A percentile compares a stretch with the other conserved stretches of the same genome.
Conservation (phyloP, 352 stramenopile species). For the Globisporangium megalacanthum region DNA sequence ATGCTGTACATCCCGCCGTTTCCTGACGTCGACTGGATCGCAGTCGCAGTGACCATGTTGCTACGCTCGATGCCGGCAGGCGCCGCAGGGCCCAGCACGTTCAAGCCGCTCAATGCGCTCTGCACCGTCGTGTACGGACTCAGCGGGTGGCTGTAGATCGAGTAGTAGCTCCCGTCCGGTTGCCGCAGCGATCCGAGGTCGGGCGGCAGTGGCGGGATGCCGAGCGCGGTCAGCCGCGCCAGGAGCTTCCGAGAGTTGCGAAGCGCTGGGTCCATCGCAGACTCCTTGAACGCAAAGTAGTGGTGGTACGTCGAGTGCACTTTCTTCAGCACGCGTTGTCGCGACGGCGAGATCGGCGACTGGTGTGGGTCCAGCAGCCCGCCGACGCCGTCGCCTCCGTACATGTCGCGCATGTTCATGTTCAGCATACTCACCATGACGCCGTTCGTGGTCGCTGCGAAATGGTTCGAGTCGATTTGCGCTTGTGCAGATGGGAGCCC, state of each 20-base stretch:
- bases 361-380: slow-evolving; percentile 46
- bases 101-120: background rate
- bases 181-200: slow-evolving; percentile 84
- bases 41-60: background rate
- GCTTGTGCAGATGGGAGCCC: slow-evolving; percentile 3
- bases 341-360: slow-evolving; percentile 48
- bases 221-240: slow-evolving; percentile 87
- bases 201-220: slow-evolving; percentile 90
- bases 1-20: slow-evolving; percentile 21
- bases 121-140: slow-evolving; percentile 55
- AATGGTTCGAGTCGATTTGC: slow-evolving; percentile 58
- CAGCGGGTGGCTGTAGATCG: slow-evolving; percentile 72
- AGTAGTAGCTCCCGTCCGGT: slow-evolving; percentile 56
- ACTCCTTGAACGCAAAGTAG: slow-evolving; percentile 75
- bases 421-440: slow-evolving; percentile 79
- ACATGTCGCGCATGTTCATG: slow-evolving; percentile 78
- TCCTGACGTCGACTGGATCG: slow-evolving; percentile 19
- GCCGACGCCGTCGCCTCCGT: slow-evolving; percentile 57
- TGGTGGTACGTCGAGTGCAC: slow-evolving; percentile 58
- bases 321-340: slow-evolving; percentile 60
- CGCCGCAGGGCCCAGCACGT: slow-evolving; percentile 7
- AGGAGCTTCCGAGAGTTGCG: slow-evolving; percentile 82
- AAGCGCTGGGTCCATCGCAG: slow-evolving; percentile 76
- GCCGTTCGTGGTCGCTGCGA: slow-evolving; percentile 37
- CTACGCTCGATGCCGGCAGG: slow-evolving; percentile 26